A percentile compares a stretch with the other conserved stretches of the same genome.
Evolutionary conservation across 257 asterid species (phyloP).

Genomic region (Marsdenia floribunda): DNA sequence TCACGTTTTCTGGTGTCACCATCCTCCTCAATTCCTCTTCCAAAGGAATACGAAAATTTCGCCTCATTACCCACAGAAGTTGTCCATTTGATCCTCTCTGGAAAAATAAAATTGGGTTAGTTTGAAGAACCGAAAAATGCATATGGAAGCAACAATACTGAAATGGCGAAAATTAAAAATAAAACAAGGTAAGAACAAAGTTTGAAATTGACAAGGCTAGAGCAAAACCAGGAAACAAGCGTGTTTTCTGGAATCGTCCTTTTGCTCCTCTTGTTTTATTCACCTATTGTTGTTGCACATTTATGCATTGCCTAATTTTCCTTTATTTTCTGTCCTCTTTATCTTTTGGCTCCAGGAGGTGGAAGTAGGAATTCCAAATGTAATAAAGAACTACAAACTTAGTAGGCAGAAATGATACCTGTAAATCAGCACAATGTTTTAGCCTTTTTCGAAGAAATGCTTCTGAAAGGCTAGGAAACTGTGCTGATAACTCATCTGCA

Average conservation of each 20-base stretch:
- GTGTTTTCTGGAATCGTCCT: neutral
- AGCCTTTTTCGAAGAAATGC: conserved; percentile 78
- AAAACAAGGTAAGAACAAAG: conserved; percentile 16
- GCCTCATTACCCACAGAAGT: conserved; percentile 76
- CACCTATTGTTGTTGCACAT: neutral
- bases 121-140: neutral
- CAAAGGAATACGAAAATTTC: conserved; percentile 80
- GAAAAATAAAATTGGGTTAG: conserved; percentile 13
- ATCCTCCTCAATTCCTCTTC: conserved; percentile 97
- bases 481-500: conserved; percentile 70
- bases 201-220: neutral
- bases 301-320: neutral
- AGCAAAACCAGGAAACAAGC: neutral
- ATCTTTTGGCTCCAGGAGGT: neutral
- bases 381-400: neutral
- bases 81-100: conserved; percentile 82
- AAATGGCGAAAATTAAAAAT: conserved; percentile 8
- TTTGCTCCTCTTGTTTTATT: neutral
- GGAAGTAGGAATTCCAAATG: neutral
- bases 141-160: neutral
- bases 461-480: conserved; percentile 78
- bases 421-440: conserved; percentile 81
- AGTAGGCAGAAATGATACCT: conserved; percentile 40
- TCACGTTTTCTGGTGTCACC: conserved; percentile 94
- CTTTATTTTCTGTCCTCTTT: neutral